A percentile compares a stretch with the other conserved stretches of the same genome.
Conservation (phyloP, 1,284 basidiomycete genomes). For the Tilletiaria anomala region DNA sequence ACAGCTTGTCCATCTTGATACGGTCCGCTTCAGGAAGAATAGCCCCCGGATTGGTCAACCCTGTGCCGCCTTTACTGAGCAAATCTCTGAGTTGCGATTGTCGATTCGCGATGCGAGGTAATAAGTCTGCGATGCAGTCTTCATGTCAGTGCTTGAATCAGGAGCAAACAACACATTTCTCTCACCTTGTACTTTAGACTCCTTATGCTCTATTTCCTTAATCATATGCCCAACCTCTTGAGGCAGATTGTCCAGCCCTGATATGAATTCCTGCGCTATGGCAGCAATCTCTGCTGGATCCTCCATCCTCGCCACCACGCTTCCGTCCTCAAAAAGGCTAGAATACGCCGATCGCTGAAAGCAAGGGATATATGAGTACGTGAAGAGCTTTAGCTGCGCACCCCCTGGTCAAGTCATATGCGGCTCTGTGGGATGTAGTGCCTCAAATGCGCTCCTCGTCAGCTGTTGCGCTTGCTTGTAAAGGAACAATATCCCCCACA, state of each 20-base stretch:
- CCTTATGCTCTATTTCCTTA: constrained; percentile 37
- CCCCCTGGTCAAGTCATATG: too few relatives aligned
- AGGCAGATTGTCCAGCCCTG: constrained; percentile 31
- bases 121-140: not conserved
- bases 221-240: constrained; percentile 33
- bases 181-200: constrained; percentile 32
- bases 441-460: too few relatives aligned
- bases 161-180: constrained; percentile 23
- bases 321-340: too few relatives aligned
- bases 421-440: too few relatives aligned
- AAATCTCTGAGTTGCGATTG: constrained; percentile 1
- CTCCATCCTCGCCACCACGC: too few relatives aligned
- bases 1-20: constrained; percentile 23
- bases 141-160: constrained; percentile 5
- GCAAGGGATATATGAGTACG: too few relatives aligned
- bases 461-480: too few relatives aligned
- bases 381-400: too few relatives aligned
- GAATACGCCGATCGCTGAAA: too few relatives aligned
- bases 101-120: not conserved
- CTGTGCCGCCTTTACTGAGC: not conserved
- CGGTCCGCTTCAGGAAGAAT: constrained; percentile 16
- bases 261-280: constrained; percentile 30
- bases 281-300: constrained; percentile 36
- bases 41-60: constrained; percentile 7
- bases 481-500: too few relatives aligned